Conservation (phyloP, 305 asterid genomes). For the Solanum hybrid region DNA sequence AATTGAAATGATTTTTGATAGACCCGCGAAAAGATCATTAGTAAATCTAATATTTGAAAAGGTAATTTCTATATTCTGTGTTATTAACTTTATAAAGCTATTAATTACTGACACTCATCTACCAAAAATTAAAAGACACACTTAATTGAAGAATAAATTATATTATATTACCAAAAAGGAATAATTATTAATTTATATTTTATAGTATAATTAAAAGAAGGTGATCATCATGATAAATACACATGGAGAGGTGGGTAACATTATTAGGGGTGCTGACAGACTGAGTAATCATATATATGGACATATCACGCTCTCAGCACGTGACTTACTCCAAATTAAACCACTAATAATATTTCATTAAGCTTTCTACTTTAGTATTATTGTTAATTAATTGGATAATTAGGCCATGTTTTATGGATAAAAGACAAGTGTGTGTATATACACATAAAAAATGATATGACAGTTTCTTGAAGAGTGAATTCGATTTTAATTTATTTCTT, state of each 20-base stretch:
- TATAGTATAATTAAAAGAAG: neutral
- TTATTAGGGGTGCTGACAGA: conserved; percentile 7
- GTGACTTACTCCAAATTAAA: conserved; percentile 16
- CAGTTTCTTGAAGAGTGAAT: neutral
- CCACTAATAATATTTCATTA: neutral
- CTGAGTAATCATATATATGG: conserved; percentile 12
- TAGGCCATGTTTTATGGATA: neutral
- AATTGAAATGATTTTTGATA: neutral
- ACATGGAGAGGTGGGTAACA: conserved; percentile 10
- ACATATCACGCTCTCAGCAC: conserved; percentile 18
- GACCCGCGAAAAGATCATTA: fast-evolving
- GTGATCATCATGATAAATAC: neutral
- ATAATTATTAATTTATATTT: neutral
- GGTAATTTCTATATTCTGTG: neutral
- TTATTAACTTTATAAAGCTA: neutral
- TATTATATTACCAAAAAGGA: neutral
- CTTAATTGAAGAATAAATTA: neutral
- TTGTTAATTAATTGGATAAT: neutral
- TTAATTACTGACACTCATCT: neutral
- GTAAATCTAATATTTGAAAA: neutral
- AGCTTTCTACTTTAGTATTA: neutral
- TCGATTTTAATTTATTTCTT: neutral
- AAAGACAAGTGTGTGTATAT: neutral
- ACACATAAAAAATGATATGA: neutral
- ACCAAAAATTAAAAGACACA: neutral